Conservation (phyloP, 345 rosid species). For the Pistacia atlantica region DNA sequence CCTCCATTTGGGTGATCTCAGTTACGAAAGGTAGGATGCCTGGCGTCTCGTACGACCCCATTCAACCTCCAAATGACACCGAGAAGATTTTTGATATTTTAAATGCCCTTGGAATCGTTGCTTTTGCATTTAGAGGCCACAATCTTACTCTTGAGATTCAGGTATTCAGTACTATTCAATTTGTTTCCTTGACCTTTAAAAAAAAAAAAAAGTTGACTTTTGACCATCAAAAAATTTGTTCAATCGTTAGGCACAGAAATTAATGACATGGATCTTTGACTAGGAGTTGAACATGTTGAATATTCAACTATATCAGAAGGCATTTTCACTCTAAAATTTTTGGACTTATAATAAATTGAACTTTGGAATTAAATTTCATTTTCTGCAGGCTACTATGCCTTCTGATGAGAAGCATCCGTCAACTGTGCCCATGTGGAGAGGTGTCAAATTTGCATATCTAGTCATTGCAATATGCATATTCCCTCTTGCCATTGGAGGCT, state of each 20-base stretch:
- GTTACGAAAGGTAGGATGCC: conserved; percentile 25
- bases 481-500: conserved; percentile 62
- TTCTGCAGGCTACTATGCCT: conserved; percentile 70
- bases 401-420: conserved; percentile 74
- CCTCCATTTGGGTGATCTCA: conserved; percentile 51
- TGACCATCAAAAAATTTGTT: background rate
- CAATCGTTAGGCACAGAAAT: background rate
- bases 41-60: conserved; percentile 44
- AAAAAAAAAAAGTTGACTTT: background rate
- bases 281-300: background rate
- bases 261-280: background rate
- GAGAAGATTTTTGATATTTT: conserved; percentile 39
- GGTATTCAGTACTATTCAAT: conserved; percentile 31
- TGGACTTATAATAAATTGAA: too few relatives aligned
- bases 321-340: background rate
- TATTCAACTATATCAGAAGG: background rate
- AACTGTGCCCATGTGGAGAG: conserved; percentile 71
- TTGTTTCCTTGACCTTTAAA: too few relatives aligned
- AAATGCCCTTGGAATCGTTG: conserved; percentile 65
- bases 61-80: conserved; percentile 5
- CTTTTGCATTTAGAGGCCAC: conserved; percentile 73
- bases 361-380: background rate
- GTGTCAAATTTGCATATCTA: conserved; percentile 54
- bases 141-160: conserved; percentile 76
- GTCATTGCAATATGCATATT: conserved; percentile 54